Evolutionary conservation across 176 grass and related monocot species (phyloP), one percentile per base, ranked within the genome.

Genomic region (Lolium multiflorum): DNA sequence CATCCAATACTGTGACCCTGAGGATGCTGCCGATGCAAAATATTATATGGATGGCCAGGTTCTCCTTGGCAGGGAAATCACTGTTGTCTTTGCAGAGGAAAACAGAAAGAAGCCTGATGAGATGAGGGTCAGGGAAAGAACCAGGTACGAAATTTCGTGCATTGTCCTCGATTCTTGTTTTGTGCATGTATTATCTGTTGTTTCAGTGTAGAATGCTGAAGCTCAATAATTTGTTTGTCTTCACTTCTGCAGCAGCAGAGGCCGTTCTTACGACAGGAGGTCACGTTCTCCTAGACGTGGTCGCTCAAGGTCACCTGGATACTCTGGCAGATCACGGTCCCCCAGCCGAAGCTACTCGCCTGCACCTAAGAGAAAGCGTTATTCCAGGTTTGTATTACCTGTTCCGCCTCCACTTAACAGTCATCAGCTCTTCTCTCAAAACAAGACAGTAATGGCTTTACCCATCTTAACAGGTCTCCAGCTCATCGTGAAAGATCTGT

Each of bases 71-170:
- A 89, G 93, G 78, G 90, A 93, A 89, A 48, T 98, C 84, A 86
- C 91, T 57, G 96, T 98, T 83, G 93, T 95, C 61, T 95, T 94
- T 90, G 96, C 96, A 51, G 88, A 98, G 83, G 96, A 98, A 44
- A 94, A 95, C 86, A 90, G 96, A 76, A 98, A 98, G 88, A 95
- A 92, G 25, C 96, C 96, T 28, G 12, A 24, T 80, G 91, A 95
- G 41, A 98, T 98, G 96, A 93, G 90, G 52, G 2, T 77, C 26
- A 87, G 91, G 81, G 96, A 94, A 38, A 81, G 87, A 88, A 47
- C 76, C 18, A 88, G 96, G 96, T 98, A 86, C 3, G 5, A 13
- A 9, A 28, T 5, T 9, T 46, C 47, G 11, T 16, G 7, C 12
- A 47, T 48, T 67, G 21, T 31, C 56, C 50, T 9, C 28, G 4